These are phyloP conservation scores for Colletotrichum sp. DNA, from an alignment of 2,329 filamentous ascomycete species.

Conservation along the genomic window DNA sequence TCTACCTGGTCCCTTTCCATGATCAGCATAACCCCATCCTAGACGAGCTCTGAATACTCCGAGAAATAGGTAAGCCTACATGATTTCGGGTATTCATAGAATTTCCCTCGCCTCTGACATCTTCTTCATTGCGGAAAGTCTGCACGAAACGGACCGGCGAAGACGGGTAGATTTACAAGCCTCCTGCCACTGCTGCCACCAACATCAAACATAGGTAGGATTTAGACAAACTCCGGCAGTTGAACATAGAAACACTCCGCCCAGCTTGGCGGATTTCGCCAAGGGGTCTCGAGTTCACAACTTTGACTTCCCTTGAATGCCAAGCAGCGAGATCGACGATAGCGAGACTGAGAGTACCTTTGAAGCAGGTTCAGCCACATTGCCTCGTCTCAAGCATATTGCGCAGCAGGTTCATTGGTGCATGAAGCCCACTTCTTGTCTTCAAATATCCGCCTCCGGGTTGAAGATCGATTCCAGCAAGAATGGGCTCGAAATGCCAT, in stretches of 20 bases:
- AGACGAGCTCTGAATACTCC: accelerated
- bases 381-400: neutral
- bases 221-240: neutral
- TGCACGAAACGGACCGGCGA: neutral
- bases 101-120: neutral
- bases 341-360: neutral
- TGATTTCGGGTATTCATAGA: neutral
- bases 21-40: neutral
- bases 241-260: neutral
- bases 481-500: neutral
- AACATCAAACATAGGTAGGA: neutral
- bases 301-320: neutral
- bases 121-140: too few species aligned
- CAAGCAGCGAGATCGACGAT: neutral
- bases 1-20: neutral
- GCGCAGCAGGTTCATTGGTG: neutral
- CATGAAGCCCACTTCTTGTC: neutral
- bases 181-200: neutral
- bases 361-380: neutral
- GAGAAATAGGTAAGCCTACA: neutral
- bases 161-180: neutral
- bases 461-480: neutral
- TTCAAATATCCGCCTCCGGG: neutral
- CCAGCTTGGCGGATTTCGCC: neutral
- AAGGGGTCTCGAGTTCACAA: neutral